Percentiles rank a stretch among this genome's conserved stretches.
phyloP scores from a whole-genome alignment of 441 rosid genomes.

The Jatropha multifida region DNA sequence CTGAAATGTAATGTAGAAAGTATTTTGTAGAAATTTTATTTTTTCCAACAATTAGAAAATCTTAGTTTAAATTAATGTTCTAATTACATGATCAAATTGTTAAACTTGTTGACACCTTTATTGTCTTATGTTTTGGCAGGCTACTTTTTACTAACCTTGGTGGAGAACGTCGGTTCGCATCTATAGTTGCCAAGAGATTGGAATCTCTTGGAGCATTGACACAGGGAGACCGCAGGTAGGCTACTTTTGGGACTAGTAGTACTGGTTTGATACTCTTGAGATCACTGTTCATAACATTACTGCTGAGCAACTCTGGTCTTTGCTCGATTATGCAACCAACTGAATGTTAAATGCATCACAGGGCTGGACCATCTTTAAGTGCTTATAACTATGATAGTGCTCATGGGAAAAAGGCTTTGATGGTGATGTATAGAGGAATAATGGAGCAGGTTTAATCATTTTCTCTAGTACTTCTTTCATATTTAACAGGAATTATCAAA shows the following conservation, averaged over 20 bases:
- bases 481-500: slow-evolving; percentile 11
- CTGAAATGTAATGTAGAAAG: background rate
- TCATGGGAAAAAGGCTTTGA: slow-evolving; percentile 86
- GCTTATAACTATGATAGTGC: slow-evolving; percentile 97
- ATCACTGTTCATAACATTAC: background rate
- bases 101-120: background rate
- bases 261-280: background rate
- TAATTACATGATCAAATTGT: background rate
- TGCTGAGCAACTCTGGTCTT: slow-evolving; percentile 1
- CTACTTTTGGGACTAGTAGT: slow-evolving; percentile 11
- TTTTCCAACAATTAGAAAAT: background rate
- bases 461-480: slow-evolving; percentile 14
- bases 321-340: slow-evolving; percentile 25
- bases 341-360: slow-evolving; percentile 44
- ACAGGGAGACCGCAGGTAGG: slow-evolving; percentile 97
- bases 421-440: slow-evolving; percentile 96
- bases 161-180: slow-evolving; percentile 99
- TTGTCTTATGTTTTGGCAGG: slow-evolving; percentile 40
- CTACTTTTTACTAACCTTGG: slow-evolving; percentile 92
- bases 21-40: background rate
- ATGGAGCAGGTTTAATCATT: slow-evolving; percentile 78
- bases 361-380: slow-evolving; percentile 95
- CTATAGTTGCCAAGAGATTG: slow-evolving; percentile 96
- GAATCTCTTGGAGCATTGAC: slow-evolving; percentile 98
- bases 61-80: background rate